Percentiles rank a stretch among this genome's conserved stretches.
phyloP scores from a whole-genome alignment of 441 rosid genomes.

The Erysimum cheiri region DNA sequence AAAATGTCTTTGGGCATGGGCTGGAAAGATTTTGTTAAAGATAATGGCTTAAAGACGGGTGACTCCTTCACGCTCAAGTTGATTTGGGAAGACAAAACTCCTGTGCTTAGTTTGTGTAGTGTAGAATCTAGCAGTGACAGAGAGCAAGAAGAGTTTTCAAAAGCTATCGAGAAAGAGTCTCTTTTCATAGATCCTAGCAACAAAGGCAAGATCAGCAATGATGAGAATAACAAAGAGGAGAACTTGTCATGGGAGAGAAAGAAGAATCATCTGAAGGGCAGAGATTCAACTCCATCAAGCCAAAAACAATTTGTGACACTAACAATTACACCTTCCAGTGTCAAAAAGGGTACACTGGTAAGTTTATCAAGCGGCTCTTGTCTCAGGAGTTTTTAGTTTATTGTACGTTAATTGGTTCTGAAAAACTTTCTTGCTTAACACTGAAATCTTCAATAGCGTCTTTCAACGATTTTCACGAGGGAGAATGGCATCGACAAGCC shows the following conservation, averaged over 20 bases:
- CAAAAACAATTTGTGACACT: not conserved
- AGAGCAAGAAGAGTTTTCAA: not conserved
- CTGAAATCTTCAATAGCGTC: not conserved
- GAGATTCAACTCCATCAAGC: conserved; percentile 11
- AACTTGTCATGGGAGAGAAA: not conserved
- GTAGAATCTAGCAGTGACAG: not conserved
- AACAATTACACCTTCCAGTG: conserved; percentile 5
- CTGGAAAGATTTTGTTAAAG: conserved; percentile 15
- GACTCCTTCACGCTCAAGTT: conserved; percentile 13
- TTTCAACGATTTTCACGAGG: not conserved
- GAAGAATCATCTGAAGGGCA: not conserved
- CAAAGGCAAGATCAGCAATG: not conserved
- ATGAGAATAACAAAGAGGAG: not conserved
- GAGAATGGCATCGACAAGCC: conserved; percentile 4
- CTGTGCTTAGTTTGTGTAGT: conserved; percentile 5
- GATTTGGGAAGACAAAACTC: conserved; percentile 3
- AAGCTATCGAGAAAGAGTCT: not conserved
- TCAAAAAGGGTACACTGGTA: not conserved
- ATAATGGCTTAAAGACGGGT: conserved; percentile 3
- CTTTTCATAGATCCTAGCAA: not conserved
- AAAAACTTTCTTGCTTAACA: not conserved
- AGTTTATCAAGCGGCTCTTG: not conserved
- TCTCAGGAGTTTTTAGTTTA: not conserved
- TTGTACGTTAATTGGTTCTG: not conserved
- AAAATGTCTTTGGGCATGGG: not conserved